Evolutionary conservation across 2,329 filamentous ascomycete species (phyloP).

Genomic region (Elsinoe perseae): DNA sequence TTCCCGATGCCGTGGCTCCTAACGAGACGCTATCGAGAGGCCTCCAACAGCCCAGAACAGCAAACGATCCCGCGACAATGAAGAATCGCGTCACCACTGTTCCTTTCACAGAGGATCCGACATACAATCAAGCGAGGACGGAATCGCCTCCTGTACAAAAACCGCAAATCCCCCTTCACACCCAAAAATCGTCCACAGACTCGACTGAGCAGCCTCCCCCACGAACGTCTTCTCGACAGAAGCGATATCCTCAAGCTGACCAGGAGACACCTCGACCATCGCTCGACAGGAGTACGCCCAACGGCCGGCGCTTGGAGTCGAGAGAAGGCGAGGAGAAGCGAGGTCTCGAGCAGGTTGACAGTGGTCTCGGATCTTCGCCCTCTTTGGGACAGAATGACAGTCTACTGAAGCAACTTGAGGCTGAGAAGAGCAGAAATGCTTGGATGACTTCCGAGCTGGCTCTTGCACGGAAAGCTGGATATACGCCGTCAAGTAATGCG

Average conservation of each 20-base stretch:
- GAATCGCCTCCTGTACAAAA: slow-evolving; percentile 7
- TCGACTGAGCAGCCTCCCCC: slow-evolving; percentile 14
- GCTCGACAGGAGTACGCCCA: slow-evolving; percentile 5
- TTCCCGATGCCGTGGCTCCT: background rate
- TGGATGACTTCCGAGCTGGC: slow-evolving; percentile 97
- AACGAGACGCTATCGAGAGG: background rate
- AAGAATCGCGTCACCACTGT: slow-evolving; percentile 9
- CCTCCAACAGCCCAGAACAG: background rate
- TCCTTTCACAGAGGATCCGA: slow-evolving; percentile 7
- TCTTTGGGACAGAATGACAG: slow-evolving; percentile 60
- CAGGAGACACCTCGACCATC: slow-evolving; percentile 15
- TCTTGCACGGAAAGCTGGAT: slow-evolving; percentile 82
- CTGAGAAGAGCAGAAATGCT: slow-evolving; percentile 75
- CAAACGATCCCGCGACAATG: slow-evolving; percentile 7
- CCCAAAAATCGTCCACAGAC: slow-evolving; percentile 2
- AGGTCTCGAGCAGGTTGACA: slow-evolving; percentile 25
- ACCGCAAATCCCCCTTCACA: background rate
- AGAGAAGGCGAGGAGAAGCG: slow-evolving; percentile 11
- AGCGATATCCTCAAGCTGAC: slow-evolving; percentile 2
- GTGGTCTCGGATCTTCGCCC: slow-evolving; percentile 52
- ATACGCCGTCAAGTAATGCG: slow-evolving; percentile 58
- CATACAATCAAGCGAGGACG: background rate
- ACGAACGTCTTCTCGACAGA: slow-evolving; percentile 13
- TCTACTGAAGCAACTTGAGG: slow-evolving; percentile 78
- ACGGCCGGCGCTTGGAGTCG: background rate